Percentiles rank a stretch among this genome's conserved stretches.
Evolutionary conservation across 495 filamentous ascomycete species (phyloP).

Genomic region (Neurospora hispaniola): DNA sequence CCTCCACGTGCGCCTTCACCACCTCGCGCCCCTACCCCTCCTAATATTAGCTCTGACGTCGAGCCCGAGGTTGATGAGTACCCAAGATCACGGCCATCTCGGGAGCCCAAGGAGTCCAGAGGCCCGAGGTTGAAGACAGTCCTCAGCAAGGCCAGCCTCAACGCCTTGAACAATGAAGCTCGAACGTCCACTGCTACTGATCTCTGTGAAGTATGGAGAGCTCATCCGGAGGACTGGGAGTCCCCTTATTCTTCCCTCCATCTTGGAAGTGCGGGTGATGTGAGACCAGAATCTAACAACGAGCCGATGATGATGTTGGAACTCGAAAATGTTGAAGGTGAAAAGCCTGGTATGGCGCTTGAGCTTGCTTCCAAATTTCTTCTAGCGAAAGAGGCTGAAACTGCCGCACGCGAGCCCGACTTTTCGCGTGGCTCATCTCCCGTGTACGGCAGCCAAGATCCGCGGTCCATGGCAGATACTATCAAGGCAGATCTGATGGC

Average conservation of each 20-base stretch:
- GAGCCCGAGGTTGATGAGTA: neutral
- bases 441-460: neutral
- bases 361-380: neutral
- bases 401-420: neutral
- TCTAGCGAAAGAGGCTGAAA: neutral
- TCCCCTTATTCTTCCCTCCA: constrained; percentile 17
- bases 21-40: neutral
- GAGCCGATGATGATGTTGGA: neutral
- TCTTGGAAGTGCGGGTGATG: neutral
- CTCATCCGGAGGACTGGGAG: constrained; percentile 21
- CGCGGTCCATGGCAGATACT: neutral
- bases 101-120: neutral
- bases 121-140: neutral
- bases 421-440: neutral
- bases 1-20: neutral
- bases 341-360: neutral
- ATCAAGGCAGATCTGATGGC: neutral
- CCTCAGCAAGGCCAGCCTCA: neutral
- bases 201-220: constrained; percentile 21
- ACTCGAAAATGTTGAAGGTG: neutral
- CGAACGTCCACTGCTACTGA: constrained; percentile 10
- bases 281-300: neutral
- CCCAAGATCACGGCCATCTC: neutral
- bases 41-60: neutral
- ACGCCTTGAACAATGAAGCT: neutral